Conservation (phyloP, 768 basidiomycete species). For the Boletus subparvulus region DNA sequence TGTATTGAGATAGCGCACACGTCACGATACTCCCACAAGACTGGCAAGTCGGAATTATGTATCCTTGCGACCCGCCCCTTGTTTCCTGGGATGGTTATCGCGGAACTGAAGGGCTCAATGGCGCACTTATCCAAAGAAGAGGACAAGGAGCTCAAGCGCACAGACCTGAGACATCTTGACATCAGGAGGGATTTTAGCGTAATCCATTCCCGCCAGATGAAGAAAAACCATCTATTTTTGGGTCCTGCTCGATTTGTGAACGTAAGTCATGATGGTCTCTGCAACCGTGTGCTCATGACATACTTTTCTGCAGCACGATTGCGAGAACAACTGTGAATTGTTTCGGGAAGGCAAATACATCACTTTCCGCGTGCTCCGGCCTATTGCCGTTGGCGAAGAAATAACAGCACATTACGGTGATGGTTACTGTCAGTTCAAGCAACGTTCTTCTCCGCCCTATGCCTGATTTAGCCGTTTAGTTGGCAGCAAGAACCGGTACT, state of each 20-base stretch:
- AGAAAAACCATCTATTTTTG: slow-evolving; percentile 88
- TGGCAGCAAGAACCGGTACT: slow-evolving; percentile 68
- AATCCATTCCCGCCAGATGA: slow-evolving; percentile 88
- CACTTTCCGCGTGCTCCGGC: slow-evolving; percentile 80
- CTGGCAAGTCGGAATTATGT: slow-evolving; percentile 87
- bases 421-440: slow-evolving; percentile 72
- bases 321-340: slow-evolving; percentile 84
- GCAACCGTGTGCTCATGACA: not conserved
- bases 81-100: slow-evolving; percentile 67
- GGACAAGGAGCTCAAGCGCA: slow-evolving; percentile 82
- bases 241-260: slow-evolving; percentile 92
- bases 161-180: slow-evolving; percentile 64
- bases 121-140: slow-evolving; percentile 84
- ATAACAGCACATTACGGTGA: slow-evolving; percentile 90
- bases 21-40: slow-evolving; percentile 81
- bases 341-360: slow-evolving; percentile 89
- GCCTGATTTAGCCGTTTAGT: slow-evolving; percentile 44
- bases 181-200: slow-evolving; percentile 88
- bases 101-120: slow-evolving; percentile 90
- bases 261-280: slow-evolving; percentile 46
- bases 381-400: slow-evolving; percentile 79
- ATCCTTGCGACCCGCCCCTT: slow-evolving; percentile 79
- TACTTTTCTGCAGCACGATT: slow-evolving; percentile 67
- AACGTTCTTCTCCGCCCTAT: slow-evolving; percentile 20
- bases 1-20: slow-evolving; percentile 89